Evolutionary conservation across 2,329 filamentous ascomycete species (phyloP).

Genomic region (Fusarium sp.): DNA sequence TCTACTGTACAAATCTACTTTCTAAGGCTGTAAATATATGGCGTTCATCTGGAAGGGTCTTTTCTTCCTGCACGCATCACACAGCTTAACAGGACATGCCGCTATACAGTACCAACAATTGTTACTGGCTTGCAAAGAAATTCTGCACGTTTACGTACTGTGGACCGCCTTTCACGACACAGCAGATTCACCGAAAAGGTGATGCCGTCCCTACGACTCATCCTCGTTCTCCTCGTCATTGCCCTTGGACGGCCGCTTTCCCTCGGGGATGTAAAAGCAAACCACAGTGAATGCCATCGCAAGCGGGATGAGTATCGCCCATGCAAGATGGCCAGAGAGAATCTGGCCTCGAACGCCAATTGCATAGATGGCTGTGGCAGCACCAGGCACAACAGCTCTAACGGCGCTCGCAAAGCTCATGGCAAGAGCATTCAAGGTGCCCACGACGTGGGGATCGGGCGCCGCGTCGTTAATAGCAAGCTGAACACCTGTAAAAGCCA

Average conservation of each 20-base stretch:
- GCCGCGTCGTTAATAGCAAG: conserved; percentile 81
- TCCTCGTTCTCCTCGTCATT: conserved; percentile 29
- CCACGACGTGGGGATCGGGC: conserved; percentile 73
- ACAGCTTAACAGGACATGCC: not conserved
- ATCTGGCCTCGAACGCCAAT: conserved; percentile 73
- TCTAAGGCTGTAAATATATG: not conserved
- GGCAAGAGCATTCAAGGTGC: conserved; percentile 75
- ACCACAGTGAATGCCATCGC: conserved; percentile 47
- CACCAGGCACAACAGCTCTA: conserved; percentile 74
- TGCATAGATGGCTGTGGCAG: conserved; percentile 77
- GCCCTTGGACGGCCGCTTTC: conserved; percentile 34
- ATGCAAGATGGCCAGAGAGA: conserved; percentile 68
- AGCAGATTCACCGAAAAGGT: not conserved
- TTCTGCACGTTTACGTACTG: not conserved
- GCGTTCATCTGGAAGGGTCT: not conserved
- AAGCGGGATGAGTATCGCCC: conserved; percentile 53
- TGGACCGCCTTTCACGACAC: not conserved
- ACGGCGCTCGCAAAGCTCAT: conserved; percentile 72
- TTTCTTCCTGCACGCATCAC: not conserved
- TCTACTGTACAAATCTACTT: not conserved
- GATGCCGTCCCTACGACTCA: not conserved
- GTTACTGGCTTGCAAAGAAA: not conserved
- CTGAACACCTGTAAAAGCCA: conserved; percentile 79
- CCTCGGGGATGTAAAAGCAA: conserved; percentile 49
- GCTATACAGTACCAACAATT: not conserved